Evolutionary conservation across 768 basidiomycete species (phyloP).

Genomic region (Agrocybe pediades): DNA sequence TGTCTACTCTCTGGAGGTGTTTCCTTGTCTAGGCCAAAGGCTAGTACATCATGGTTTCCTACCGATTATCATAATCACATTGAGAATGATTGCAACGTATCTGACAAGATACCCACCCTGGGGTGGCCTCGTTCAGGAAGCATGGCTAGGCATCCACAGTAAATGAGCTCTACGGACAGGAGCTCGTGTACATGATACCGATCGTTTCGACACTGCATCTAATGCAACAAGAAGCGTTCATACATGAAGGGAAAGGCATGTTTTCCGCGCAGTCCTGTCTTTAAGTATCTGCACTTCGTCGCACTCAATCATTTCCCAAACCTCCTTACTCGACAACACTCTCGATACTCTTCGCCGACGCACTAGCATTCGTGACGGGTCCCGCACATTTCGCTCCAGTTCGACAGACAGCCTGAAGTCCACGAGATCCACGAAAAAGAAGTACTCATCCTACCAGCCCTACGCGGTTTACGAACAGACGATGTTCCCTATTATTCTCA

Average conservation of each 20-base stretch:
- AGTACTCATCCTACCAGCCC: slow-evolving; percentile 35
- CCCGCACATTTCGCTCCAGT: slow-evolving; percentile 24
- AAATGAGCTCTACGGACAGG: slow-evolving; percentile 15
- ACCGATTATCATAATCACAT: background rate
- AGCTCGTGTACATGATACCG: slow-evolving; percentile 32
- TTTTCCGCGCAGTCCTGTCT: slow-evolving; percentile 38
- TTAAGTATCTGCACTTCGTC: slow-evolving; percentile 39
- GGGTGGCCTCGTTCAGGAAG: slow-evolving; percentile 26
- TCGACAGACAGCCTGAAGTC: slow-evolving; percentile 24
- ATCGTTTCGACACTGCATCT: slow-evolving; percentile 27
- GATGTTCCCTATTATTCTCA: slow-evolving; percentile 56
- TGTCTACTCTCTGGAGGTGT: background rate
- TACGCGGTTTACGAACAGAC: slow-evolving; percentile 50
- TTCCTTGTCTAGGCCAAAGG: slow-evolving; percentile 5
- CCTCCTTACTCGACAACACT: slow-evolving; percentile 39
- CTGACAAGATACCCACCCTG: background rate
- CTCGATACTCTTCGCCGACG: slow-evolving; percentile 33
- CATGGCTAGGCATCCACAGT: slow-evolving; percentile 20
- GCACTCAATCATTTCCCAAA: slow-evolving; percentile 33
- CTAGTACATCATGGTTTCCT: background rate
- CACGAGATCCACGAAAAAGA: slow-evolving; percentile 18
- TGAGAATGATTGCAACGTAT: background rate
- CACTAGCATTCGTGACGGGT: slow-evolving; percentile 31
- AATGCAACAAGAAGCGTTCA: slow-evolving; percentile 23
- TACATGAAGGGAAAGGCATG: slow-evolving; percentile 36